A percentile compares a stretch with the other conserved stretches of the same genome.
Evolutionary conservation across 2,329 filamentous ascomycete genomes (phyloP).

Genomic region (Xylaria sp.): DNA sequence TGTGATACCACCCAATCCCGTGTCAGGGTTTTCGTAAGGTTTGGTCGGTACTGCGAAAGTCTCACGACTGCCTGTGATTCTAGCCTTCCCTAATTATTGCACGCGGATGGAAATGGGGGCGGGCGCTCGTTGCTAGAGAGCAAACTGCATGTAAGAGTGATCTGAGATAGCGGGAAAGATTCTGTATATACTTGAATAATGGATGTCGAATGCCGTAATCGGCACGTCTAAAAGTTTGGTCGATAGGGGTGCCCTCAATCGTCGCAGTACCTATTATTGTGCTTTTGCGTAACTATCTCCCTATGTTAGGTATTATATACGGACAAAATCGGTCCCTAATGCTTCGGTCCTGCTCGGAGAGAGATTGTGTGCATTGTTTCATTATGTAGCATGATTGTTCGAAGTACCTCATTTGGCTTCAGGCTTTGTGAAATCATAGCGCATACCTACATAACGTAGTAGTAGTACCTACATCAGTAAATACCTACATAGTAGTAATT

Average conservation of each 20-base stretch:
- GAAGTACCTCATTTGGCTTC: too few species aligned
- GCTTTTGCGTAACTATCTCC: too few species aligned
- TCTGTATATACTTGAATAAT: slow-evolving; percentile 38
- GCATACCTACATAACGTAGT: too few species aligned
- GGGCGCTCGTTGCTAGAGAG: slow-evolving; percentile 4
- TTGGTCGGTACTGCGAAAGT: slow-evolving; percentile 23
- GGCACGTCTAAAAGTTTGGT: not conserved
- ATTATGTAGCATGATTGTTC: too few species aligned
- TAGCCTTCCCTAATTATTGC: slow-evolving; percentile 7
- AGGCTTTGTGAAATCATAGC: too few species aligned
- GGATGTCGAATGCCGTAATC: slow-evolving; percentile 15
- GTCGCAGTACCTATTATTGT: not conserved
- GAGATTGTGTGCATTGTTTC: too few species aligned
- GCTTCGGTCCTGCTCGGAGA: too few species aligned
- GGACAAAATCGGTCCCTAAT: too few species aligned
- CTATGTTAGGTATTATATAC: too few species aligned
- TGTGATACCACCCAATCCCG: slow-evolving; percentile 30
- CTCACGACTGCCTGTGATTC: slow-evolving; percentile 25
- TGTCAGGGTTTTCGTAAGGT: slow-evolving; percentile 20
- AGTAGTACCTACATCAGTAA: too few species aligned
- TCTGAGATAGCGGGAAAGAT: slow-evolving; percentile 19
- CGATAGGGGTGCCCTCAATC: not conserved
- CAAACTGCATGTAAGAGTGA: slow-evolving; percentile 27
- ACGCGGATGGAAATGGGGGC: slow-evolving; percentile 1
- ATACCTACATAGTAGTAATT: too few species aligned